Base-by-base conservation (phyloP, 345 rosid genomes). In the Lenwebbia sp. region DNA sequence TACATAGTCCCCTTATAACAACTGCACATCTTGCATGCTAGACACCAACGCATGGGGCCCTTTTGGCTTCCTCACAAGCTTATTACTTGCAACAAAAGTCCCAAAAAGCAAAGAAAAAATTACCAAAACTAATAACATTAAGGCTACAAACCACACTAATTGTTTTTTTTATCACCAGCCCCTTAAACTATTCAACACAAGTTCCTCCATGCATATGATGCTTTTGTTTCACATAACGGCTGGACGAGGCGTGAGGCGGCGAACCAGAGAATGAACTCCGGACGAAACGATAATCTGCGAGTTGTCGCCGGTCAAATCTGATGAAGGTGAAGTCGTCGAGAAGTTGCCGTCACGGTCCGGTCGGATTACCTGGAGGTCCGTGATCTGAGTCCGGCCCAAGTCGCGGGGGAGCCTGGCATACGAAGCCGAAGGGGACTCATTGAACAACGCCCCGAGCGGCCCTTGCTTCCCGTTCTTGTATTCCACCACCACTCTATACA, bases 341-440 rank as follows among this genome's bases (percentile, higher is more conserved):
- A 83, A 30, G 76, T 33, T 58, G 44, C 28, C 47, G 7, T 83
- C 40, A 1, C 47, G 5, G 78, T 37, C 47, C 25, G 82, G 41
- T 56, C 4, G 82, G 56, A 54, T 70, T 47, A 33, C 12, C 47
- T 19, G 53, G 60, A 56, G 50, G 53, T 82, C 55, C 6, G 58
- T 10, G 30, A 49, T 51, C 17, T 30, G 78, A 33, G 22, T 6
- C 82, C 85, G 40, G 52, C 87, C 85, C 6, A 84, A 85, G n/a
- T 85, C 87, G 25, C 65, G 54, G 50, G 87, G 83, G 44, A 85
- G 87, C 49, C 84, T 52, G 83, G 57, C 33, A 65, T 85, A 85
- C 2, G 85, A 58, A 51, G 76, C 85, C 23, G 87, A 82, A 47
- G 88, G 75, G 5, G 83, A 83, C 15, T 83, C 85, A 33, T 14